Conservation (phyloP, 306 rosid genomes). For the Vicia sativa region DNA sequence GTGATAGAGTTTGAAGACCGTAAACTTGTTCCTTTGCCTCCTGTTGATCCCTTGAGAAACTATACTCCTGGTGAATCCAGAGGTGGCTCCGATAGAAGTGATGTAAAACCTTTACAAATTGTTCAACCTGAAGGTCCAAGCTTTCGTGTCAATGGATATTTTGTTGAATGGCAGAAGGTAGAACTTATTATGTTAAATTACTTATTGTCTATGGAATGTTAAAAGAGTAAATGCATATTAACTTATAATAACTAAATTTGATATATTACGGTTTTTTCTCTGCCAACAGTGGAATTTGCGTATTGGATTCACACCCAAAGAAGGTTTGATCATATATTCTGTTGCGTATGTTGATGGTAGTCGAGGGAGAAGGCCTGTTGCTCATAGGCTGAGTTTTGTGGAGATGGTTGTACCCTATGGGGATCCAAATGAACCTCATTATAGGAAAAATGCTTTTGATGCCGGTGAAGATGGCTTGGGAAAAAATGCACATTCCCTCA, state of each 20-base stretch:
- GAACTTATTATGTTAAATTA: constrained; percentile 34
- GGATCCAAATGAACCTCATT: constrained; percentile 92
- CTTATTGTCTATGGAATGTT: constrained; percentile 12
- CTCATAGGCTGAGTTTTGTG: constrained; percentile 88
- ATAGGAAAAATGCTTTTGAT: constrained; percentile 92
- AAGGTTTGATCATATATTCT: constrained; percentile 86
- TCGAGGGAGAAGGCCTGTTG: constrained; percentile 86
- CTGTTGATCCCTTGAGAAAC: constrained; percentile 93
- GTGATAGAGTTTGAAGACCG: constrained; percentile 88
- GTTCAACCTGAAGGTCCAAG: constrained; percentile 95
- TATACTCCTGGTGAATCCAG: constrained; percentile 89
- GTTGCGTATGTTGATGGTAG: constrained; percentile 91
- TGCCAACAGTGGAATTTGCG: constrained; percentile 87
- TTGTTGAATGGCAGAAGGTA: constrained; percentile 96
- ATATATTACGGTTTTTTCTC: constrained; percentile 26
- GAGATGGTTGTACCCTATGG: constrained; percentile 98
- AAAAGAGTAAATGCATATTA: constrained; percentile 10
- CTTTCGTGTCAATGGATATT: constrained; percentile 82
- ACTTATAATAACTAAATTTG: constrained; percentile 11
- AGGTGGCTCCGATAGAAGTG: constrained; percentile 90
- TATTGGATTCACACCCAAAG: constrained; percentile 87
- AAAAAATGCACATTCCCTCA: constrained; percentile 90
- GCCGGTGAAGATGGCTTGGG: constrained; percentile 97
- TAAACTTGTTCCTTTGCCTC: constrained; percentile 90
- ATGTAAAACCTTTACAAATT: constrained; percentile 79